Conservation (phyloP, 805 yeast species). For the Schizosaccharomyces octosporus region DNA sequence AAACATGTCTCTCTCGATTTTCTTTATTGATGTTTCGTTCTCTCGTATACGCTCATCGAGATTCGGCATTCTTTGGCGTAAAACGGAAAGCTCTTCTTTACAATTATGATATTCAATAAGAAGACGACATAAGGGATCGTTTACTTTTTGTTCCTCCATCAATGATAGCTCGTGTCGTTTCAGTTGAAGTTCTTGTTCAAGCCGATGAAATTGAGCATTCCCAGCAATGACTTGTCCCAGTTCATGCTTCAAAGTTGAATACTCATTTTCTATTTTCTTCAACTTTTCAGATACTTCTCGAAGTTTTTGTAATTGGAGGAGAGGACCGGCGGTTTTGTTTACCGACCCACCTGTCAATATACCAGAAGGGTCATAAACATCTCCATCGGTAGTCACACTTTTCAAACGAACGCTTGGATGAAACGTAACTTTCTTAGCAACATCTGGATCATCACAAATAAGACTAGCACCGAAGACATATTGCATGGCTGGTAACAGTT, state of each 20-base stretch:
- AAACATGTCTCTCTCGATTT: constrained; percentile 48
- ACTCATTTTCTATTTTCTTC: constrained; percentile 11
- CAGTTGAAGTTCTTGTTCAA: constrained; percentile 11
- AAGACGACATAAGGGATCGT: constrained; percentile 7
- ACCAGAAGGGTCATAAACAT: constrained; percentile 87
- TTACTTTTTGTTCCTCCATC: constrained; percentile 9
- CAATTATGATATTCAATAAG: constrained; percentile 14
- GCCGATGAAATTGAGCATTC: neutral
- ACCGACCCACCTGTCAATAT: constrained; percentile 88
- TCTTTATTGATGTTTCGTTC: constrained; percentile 22
- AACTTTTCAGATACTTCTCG: constrained; percentile 23
- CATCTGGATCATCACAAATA: constrained; percentile 62
- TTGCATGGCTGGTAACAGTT: constrained; percentile 61
- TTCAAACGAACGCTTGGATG: constrained; percentile 57
- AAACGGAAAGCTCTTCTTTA: constrained; percentile 21
- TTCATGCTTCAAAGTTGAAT: neutral
- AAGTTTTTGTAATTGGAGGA: constrained; percentile 41
- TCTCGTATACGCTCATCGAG: constrained; percentile 15
- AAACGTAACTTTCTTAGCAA: constrained; percentile 74
- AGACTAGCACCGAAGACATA: constrained; percentile 79
- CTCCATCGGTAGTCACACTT: constrained; percentile 80
- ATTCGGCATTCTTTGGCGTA: constrained; percentile 18
- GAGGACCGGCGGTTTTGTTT: constrained; percentile 25
- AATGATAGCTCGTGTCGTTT: constrained; percentile 13
- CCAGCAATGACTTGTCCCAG: neutral